Evolutionary conservation across 2,329 filamentous ascomycete genomes (phyloP).

Genomic region (Ophiostoma tasmaniense): DNA sequence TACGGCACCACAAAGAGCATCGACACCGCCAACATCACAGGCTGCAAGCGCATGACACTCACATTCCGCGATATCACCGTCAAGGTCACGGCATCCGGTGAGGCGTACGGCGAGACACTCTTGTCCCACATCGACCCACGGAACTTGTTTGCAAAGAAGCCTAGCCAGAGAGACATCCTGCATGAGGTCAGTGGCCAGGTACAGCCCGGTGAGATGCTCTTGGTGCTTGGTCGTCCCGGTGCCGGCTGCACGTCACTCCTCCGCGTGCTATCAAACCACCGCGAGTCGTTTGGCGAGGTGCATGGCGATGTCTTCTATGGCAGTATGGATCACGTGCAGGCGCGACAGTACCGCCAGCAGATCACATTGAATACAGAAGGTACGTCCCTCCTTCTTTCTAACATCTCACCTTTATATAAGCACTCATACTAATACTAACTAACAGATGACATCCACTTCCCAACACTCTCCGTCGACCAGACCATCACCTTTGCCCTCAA

Average conservation of each 20-base stretch:
- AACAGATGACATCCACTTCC: conserved; percentile 79
- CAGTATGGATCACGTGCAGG: conserved; percentile 38
- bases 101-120: conserved; percentile 17
- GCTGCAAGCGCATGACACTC: conserved; percentile 16
- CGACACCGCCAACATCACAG: neutral
- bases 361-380: conserved; percentile 53
- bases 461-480: conserved; percentile 66
- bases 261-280: conserved; percentile 61
- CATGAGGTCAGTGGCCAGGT: conserved; percentile 60
- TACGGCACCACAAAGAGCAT: neutral
- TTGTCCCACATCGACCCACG: conserved; percentile 17
- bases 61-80: conserved; percentile 18
- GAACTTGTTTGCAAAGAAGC: conserved; percentile 22
- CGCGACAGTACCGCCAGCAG: conserved; percentile 33
- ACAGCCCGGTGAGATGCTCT: conserved; percentile 63
- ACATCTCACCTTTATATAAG: conserved; percentile 60
- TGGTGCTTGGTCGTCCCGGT: conserved; percentile 63
- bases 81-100: conserved; percentile 16
- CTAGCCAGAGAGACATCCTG: conserved; percentile 58
- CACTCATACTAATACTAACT: too few species aligned
- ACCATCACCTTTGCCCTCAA: conserved; percentile 73
- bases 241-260: conserved; percentile 80
- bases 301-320: conserved; percentile 71
- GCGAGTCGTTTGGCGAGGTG: conserved; percentile 76
- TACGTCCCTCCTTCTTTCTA: neutral